Percentiles rank a stretch among this genome's conserved stretches.
Conservation (phyloP, 306 rosid species). For the Crataegus laevigata region DNA sequence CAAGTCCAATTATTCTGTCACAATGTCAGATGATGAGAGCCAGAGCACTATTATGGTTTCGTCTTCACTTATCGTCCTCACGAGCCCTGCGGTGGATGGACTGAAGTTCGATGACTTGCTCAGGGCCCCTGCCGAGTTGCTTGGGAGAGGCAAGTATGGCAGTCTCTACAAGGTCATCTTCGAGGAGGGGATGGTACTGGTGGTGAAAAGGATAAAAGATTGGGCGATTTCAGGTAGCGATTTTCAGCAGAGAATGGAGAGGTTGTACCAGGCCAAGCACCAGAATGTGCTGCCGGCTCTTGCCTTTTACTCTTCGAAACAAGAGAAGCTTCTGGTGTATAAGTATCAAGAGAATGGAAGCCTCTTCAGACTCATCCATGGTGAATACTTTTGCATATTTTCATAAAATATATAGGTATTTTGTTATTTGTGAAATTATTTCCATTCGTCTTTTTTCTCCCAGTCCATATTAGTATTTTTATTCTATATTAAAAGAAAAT, state of each 20-base stretch:
- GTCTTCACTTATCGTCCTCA: slow-evolving; percentile 55
- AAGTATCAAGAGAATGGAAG: slow-evolving; percentile 71
- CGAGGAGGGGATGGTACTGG: slow-evolving; percentile 45
- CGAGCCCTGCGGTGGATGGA: slow-evolving; percentile 39
- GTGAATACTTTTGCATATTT: slow-evolving; percentile 19
- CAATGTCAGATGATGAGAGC: slow-evolving; percentile 48
- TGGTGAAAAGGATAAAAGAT: slow-evolving; percentile 67
- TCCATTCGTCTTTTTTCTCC: too few relatives aligned
- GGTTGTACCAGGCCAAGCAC: slow-evolving; percentile 48
- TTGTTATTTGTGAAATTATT: too few relatives aligned
- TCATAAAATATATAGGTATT: too few relatives aligned
- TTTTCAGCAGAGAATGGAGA: slow-evolving; percentile 57
- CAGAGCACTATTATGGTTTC: slow-evolving; percentile 43
- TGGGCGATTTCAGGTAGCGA: slow-evolving; percentile 43
- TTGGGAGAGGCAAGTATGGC: slow-evolving; percentile 70
- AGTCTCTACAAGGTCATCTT: slow-evolving; percentile 70
- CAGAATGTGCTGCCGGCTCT: slow-evolving; percentile 49
- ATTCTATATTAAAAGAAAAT: too few relatives aligned
- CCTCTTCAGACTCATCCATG: slow-evolving; percentile 65
- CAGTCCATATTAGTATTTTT: too few relatives aligned
- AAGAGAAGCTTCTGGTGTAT: slow-evolving; percentile 83
- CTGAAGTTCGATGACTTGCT: slow-evolving; percentile 65
- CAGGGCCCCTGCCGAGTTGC: slow-evolving; percentile 78
- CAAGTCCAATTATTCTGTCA: slow-evolving; percentile 36
- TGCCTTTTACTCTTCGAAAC: slow-evolving; percentile 64